These are phyloP conservation scores for Amanita molliuscula DNA, from an alignment of 768 basidiomycete species.

Conservation along the genomic window DNA sequence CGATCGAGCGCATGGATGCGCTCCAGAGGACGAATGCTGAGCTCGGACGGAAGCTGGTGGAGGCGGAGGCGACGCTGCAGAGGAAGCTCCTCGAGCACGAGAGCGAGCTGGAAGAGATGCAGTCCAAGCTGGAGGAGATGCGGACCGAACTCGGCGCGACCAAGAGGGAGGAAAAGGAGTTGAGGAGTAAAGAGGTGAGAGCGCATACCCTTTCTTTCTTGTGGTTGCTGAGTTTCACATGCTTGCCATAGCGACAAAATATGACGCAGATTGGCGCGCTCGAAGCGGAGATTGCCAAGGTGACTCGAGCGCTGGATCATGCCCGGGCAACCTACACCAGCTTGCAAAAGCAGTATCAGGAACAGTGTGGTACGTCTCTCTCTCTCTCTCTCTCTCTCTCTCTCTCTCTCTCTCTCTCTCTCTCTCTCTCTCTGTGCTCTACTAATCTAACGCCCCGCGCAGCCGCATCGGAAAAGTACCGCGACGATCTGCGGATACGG, in stretches of 20 bases:
- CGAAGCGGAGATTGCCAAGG: slow-evolving; percentile 71
- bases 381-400: too few species aligned
- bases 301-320: slow-evolving; percentile 65
- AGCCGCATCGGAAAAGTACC: slow-evolving; percentile 75
- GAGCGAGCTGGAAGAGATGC: slow-evolving; percentile 72
- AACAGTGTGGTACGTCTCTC: slow-evolving; percentile 62
- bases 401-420: too few species aligned
- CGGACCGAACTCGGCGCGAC: slow-evolving; percentile 66
- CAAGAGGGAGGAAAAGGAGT: slow-evolving; percentile 89
- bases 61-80: slow-evolving; percentile 61
- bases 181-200: slow-evolving; percentile 75
- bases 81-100: slow-evolving; percentile 69
- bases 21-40: slow-evolving; percentile 68
- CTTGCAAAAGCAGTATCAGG: slow-evolving; percentile 81
- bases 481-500: slow-evolving; percentile 60
- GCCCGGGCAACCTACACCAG: slow-evolving; percentile 64
- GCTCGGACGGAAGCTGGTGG: slow-evolving; percentile 61
- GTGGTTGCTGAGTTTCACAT: background rate
- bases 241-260: slow-evolving; percentile 41
- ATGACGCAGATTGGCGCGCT: slow-evolving; percentile 54
- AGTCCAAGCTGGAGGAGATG: slow-evolving; percentile 67
- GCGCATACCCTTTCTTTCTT: slow-evolving; percentile 4
- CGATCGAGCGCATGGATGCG: slow-evolving; percentile 63
- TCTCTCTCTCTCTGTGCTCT: too few species aligned
- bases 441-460: background rate